Evolutionary conservation across 208 protist genomes (phyloP).

Genomic region (Phytomonas francai): DNA sequence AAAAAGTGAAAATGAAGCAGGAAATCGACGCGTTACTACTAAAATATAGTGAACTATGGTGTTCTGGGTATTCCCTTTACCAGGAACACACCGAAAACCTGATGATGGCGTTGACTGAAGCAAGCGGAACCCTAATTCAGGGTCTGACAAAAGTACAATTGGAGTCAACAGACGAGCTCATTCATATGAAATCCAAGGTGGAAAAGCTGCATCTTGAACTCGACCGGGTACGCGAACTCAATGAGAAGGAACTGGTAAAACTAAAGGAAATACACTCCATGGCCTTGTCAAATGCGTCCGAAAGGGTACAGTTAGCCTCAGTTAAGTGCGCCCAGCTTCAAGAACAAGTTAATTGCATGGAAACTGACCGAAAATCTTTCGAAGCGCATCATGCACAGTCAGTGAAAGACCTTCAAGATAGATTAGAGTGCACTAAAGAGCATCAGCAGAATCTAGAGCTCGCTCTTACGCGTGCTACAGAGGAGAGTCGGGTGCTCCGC

Average conservation of each 20-base stretch:
- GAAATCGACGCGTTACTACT: neutral
- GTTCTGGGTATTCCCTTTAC: neutral
- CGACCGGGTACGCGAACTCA: neutral
- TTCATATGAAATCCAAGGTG: neutral
- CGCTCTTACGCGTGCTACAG: neutral
- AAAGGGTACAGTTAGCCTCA: neutral
- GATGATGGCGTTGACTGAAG: neutral
- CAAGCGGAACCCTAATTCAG: neutral
- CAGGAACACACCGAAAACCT: neutral
- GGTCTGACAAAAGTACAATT: neutral
- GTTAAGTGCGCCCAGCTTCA: neutral
- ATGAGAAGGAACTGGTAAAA: neutral
- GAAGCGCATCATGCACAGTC: neutral
- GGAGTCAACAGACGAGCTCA: neutral
- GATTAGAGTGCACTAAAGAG: neutral
- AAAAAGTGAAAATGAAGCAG: neutral
- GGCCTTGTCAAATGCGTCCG: neutral
- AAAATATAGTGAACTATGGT: neutral
- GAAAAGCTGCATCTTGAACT: neutral
- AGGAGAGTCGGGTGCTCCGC: neutral
- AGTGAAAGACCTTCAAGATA: neutral
- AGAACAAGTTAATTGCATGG: neutral
- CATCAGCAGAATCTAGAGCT: neutral
- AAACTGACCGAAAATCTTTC: neutral
- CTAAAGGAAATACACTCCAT: neutral